phyloP scores from a whole-genome alignment of 2,329 filamentous ascomycete species.

The Beauveria asiatica region DNA sequence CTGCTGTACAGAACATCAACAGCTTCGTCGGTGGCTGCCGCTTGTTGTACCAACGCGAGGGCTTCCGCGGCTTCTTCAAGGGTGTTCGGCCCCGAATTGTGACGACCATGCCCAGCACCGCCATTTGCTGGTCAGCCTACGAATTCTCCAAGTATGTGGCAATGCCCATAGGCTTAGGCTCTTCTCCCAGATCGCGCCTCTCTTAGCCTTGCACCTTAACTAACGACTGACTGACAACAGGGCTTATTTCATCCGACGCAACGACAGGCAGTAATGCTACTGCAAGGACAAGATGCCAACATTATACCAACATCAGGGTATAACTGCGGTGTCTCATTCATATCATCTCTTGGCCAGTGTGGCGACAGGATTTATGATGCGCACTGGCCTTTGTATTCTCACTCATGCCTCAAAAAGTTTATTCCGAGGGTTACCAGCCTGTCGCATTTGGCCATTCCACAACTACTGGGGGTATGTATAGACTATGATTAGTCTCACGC shows the following conservation, averaged over 20 bases:
- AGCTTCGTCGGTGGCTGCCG: constrained; percentile 71
- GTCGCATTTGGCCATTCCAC: not conserved
- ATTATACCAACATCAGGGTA: not conserved
- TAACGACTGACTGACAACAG: constrained; percentile 23
- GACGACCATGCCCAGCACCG: constrained; percentile 96
- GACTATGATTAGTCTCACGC: not conserved
- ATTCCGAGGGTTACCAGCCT: constrained; percentile 1
- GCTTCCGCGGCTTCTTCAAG: constrained; percentile 82
- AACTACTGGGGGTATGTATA: constrained; percentile 5
- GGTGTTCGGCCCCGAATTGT: constrained; percentile 85
- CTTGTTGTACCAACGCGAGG: constrained; percentile 77
- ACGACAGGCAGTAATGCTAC: constrained; percentile 29
- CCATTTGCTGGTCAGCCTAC: constrained; percentile 92
- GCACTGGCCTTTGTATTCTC: constrained; percentile 3
- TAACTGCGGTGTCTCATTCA: not conserved
- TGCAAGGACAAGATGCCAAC: not conserved
- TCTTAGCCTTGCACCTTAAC: not conserved
- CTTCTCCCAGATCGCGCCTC: not conserved
- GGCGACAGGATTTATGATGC: not conserved
- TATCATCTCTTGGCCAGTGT: not conserved
- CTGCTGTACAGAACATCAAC: constrained; percentile 76
- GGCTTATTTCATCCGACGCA: constrained; percentile 52
- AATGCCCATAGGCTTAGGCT: no score
- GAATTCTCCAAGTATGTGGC: constrained; percentile 56
- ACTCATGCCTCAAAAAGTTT: not conserved